phyloP scores from a whole-genome alignment of 768 basidiomycete genomes.

The Collybiopsis confluens region DNA sequence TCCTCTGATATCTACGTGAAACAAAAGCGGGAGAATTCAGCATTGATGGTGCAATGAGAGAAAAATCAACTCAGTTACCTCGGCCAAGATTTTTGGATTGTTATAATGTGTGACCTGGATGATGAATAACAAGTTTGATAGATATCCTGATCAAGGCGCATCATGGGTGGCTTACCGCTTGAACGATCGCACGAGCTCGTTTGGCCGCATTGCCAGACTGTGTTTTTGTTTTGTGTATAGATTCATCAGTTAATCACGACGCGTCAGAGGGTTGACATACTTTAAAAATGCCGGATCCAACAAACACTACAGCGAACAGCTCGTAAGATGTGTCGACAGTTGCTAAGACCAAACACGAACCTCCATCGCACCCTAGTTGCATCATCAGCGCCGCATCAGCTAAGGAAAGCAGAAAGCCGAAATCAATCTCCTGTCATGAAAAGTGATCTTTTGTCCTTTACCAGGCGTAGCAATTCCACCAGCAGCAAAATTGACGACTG shows the following conservation, averaged over 20 bases:
- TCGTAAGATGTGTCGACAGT: background rate
- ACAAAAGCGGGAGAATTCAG: constrained; percentile 8
- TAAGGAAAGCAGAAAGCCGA: constrained; percentile 24
- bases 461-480: constrained; percentile 92
- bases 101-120: constrained; percentile 91
- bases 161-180: constrained; percentile 57
- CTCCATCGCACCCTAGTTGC: constrained; percentile 96
- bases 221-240: background rate
- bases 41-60: background rate
- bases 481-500: constrained; percentile 96
- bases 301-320: constrained; percentile 63
- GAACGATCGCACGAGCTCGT: constrained; percentile 92
- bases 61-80: constrained; percentile 40
- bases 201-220: constrained; percentile 92
- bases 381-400: constrained; percentile 99
- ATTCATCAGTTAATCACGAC: background rate
- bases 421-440: background rate
- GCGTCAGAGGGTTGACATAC: constrained; percentile 53
- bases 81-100: constrained; percentile 88
- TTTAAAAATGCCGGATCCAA: constrained; percentile 96
- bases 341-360: constrained; percentile 40
- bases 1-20: constrained; percentile 64
- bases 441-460: constrained; percentile 24
- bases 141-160: background rate
- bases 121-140: constrained; percentile 10